Base-by-base conservation (phyloP, 345 rosid genomes). In the Populus euphratica region DNA sequence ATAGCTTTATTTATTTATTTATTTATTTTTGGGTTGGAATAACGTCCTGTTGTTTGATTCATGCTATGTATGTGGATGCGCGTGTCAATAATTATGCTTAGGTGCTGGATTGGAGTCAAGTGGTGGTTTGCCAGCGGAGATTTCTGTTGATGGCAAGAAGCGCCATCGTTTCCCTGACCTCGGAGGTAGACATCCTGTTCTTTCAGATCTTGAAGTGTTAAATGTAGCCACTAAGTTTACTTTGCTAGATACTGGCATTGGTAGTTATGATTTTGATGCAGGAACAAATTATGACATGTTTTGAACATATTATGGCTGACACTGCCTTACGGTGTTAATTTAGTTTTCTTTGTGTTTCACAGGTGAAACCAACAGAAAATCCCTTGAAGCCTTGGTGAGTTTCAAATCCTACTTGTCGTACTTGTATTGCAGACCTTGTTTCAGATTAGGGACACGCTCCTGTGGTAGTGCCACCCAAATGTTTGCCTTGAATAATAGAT, bases 311-410 rank as follows among this genome's bases (percentile, higher is more conserved):
- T 33, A 33, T 33, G 36, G 41, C 38, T 64, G 39, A 2, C 41
- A 14, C 41, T 67, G 41, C 18, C 70, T 31, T 11, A 43, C 54
- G 13, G 47, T 14, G 23, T 17, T 50, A 59, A 59, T 59, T n/a
- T n/a, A 59, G 23, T 72, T 44, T 17, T 10, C 44, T 69, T 23
- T 38, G n/a, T 50, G 13, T 6, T 52, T 83, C 80, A 79, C 89
- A 94, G 99, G 97, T 44, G 97, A 86, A 83, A 93, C 87, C 72
- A 92, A 79, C 84, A 65, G 82, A 69, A 91, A 88, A 65, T 92
- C 97, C 61, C 87, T 96, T 27, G 97, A 96, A 73, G 98, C 94
- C 49, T 31, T 94, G 95, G 97, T 93, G 76, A 88, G 89, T 87
- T 39, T 65, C 1, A 29, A 68, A 49, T 66, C 38, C 25, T 6